Base-by-base conservation (phyloP, 352 stramenopile genomes). In the Phytophthora pseudosyringae region DNA sequence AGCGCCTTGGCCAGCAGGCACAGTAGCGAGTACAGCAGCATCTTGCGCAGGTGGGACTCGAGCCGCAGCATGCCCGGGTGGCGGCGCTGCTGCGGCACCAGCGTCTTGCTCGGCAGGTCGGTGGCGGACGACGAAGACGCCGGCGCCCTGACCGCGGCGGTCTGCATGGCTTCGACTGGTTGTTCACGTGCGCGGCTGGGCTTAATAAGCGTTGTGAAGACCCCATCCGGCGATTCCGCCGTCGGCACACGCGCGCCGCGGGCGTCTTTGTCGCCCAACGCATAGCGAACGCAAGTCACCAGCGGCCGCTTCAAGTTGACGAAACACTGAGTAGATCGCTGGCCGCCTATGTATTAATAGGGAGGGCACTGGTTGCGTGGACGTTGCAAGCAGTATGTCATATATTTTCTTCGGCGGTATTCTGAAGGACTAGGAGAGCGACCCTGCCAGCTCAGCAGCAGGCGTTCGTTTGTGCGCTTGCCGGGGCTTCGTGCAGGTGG, bases 31-130 rank as follows among this genome's bases (percentile, higher is more conserved):
- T 67, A 67, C 43, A 67, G 21, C 35, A 71, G 31, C 49, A 67
- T 62, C 64, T 71, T 71, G 49, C 57, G 57, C 18, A 71, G 41
- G n/a, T n/a, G n/a, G 16, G 62, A 67, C 33, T 67, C 58, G 35
- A 71, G 57, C 2, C 56, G 57, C 31, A 69, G 39, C 53, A 64
- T 50, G n/a, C 62, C 62, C 12, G 46, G 56, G 18, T 53, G 21
- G 28, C 25, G 26, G 12, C 25, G 26, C 1, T 33, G 39, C 15
- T 9, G 21, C 32, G 5, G 5, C 15, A 40, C 3, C 39, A 47
- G 25, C n/a, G 51, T 36, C 47, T 53, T 59, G 26, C 35, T 45
- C n/a, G 31, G 8, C 7, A 16, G 9, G 35, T 47, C 18, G 41
- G 41, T 53, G 29, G 7, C n/a, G 1, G 4, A 6, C 9, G 47